Evolutionary conservation across 257 asterid genomes (phyloP).

Genomic region (Jacaranda mimosifolia): DNA sequence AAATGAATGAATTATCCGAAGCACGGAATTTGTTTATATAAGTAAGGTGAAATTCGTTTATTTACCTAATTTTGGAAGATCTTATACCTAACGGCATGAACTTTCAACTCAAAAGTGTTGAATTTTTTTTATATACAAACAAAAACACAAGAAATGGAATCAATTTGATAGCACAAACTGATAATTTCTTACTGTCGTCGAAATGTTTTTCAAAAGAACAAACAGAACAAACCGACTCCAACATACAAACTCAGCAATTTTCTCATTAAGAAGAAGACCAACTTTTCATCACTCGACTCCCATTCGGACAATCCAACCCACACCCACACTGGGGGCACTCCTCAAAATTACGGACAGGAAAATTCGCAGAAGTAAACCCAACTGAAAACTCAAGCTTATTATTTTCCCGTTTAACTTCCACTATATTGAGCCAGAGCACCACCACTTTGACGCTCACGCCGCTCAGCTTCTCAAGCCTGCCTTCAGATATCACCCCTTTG

Average conservation of each 20-base stretch:
- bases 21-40: too few species aligned
- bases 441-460: slow-evolving; percentile 58
- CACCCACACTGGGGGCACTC: slow-evolving; percentile 68
- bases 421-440: slow-evolving; percentile 56
- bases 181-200: too few species aligned
- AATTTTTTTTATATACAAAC: too few species aligned
- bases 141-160: too few species aligned
- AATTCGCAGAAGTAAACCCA: slow-evolving; percentile 52
- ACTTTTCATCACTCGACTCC: neutral
- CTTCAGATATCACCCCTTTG: slow-evolving; percentile 49
- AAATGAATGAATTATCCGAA: too few species aligned
- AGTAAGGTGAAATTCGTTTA: too few species aligned
- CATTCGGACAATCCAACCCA: slow-evolving; percentile 49
- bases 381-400: slow-evolving; percentile 55
- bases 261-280: slow-evolving; percentile 13
- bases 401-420: slow-evolving; percentile 43
- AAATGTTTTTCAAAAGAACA: neutral
- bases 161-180: too few species aligned
- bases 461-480: slow-evolving; percentile 39
- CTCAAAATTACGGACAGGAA: slow-evolving; percentile 45
- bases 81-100: too few species aligned
- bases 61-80: too few species aligned
- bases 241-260: too few species aligned
- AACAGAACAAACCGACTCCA: neutral
- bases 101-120: too few species aligned